These are phyloP conservation scores for Inga oerstediana DNA, from an alignment of 306 rosid genomes.

Conservation along the genomic window DNA sequence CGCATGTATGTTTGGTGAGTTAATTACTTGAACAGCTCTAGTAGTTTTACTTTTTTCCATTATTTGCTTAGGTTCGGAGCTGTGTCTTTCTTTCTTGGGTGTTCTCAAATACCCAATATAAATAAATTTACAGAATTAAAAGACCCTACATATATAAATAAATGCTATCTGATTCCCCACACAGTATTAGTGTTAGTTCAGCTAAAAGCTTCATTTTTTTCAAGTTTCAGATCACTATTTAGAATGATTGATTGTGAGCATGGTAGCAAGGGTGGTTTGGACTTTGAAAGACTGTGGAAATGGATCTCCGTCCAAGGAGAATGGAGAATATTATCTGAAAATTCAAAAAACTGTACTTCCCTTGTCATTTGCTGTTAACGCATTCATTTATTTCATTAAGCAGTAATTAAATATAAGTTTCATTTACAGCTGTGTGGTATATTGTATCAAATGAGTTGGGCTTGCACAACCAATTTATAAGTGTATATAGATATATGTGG, in stretches of 20 bases:
- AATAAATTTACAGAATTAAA: neutral
- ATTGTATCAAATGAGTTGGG: neutral
- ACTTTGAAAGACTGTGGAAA: neutral
- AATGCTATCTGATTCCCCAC: neutral
- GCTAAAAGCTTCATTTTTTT: neutral
- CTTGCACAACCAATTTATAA: constrained; percentile 22
- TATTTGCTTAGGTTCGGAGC: neutral
- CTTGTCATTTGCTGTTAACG: constrained; percentile 8
- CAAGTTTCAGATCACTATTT: neutral
- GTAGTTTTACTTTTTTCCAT: neutral
- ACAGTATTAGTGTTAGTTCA: neutral
- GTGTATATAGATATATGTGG: neutral
- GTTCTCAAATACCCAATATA: neutral
- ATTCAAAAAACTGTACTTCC: neutral
- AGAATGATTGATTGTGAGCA: constrained; percentile 5
- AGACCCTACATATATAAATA: neutral
- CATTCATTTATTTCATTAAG: neutral
- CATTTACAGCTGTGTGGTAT: neutral
- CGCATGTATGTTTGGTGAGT: constrained; percentile 94
- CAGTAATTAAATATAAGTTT: neutral
- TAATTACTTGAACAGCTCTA: neutral
- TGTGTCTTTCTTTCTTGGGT: neutral
- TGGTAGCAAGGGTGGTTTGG: neutral
- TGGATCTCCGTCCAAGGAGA: neutral
- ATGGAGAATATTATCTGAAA: neutral